Percentiles rank a stretch among this genome's conserved stretches.
phyloP scores from a whole-genome alignment of 805 yeast genomes.

The Metschnikowia anglica region DNA sequence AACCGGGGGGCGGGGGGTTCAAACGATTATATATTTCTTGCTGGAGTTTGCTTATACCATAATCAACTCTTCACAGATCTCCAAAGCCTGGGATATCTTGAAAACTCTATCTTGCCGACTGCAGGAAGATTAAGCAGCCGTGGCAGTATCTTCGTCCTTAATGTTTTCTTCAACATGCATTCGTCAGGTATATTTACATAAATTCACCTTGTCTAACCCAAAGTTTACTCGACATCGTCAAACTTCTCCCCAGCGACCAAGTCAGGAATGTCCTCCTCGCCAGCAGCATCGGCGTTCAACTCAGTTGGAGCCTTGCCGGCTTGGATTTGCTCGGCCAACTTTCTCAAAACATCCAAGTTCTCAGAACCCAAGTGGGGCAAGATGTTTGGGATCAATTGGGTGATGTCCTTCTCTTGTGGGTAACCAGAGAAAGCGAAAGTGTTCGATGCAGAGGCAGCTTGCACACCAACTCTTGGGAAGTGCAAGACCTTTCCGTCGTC shows the following conservation, averaged over 20 bases:
- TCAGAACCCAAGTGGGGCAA: slow-evolving; percentile 96
- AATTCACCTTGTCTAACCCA: slow-evolving; percentile 2
- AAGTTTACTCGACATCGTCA: slow-evolving; percentile 53
- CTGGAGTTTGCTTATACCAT: no score
- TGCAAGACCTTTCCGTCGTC: slow-evolving; percentile 96
- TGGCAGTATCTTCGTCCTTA: not conserved
- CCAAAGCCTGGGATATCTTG: no score
- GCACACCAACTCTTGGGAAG: slow-evolving; percentile 95
- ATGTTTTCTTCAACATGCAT: slow-evolving; percentile 9
- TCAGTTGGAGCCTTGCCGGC: slow-evolving; percentile 51
- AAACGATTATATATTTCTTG: no score
- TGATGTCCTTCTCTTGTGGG: slow-evolving; percentile 87
- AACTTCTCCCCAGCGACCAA: slow-evolving; percentile 88
- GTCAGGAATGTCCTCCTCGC: slow-evolving; percentile 68
- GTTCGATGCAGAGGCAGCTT: slow-evolving; percentile 87
- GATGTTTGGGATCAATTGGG: slow-evolving; percentile 91
- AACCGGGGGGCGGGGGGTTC: no score
- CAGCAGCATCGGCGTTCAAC: slow-evolving; percentile 42
- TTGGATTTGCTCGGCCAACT: slow-evolving; percentile 87
- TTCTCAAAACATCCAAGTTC: slow-evolving; percentile 83
- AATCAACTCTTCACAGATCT: no score
- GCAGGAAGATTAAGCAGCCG: no score
- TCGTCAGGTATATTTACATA: slow-evolving; percentile 17
- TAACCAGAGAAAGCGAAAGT: slow-evolving; percentile 93
- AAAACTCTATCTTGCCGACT: no score